Evolutionary conservation across 2,329 filamentous ascomycete genomes (phyloP), one percentile per base, ranked within the genome.

Genomic region (Verticillium nubilum): DNA sequence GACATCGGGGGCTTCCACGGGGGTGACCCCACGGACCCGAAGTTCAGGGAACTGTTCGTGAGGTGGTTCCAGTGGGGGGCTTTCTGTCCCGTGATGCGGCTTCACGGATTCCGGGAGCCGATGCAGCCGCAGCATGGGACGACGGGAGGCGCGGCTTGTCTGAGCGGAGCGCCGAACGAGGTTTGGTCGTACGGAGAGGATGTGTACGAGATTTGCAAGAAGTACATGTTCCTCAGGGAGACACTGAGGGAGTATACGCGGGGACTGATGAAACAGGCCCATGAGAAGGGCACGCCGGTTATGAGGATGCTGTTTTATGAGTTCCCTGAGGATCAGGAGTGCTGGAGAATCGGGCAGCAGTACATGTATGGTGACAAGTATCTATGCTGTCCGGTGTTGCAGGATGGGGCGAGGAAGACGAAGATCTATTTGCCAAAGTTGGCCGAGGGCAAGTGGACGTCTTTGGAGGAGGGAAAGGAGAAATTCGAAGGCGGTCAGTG

Each of bases 1-100:
- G 86, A 89, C 64, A 89, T 89, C 57, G 86, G 87, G 1, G 87
- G 87, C 0, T 89, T 90, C 66, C 86, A 89, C 65, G 86, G 86
- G 5, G 86, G 86, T 0, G 77, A 86, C 61, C 83, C 85, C 0
- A 69, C 74, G 1, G 79, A 86, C 54, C 70, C 74, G 1, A 74
- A 66, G 0, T 89, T 89, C 70, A 76, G 84, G 7, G 86, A 89
- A 66, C 72, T 89, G 0, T 84, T 89, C 60, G 80, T 85, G 1
- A 74, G 87, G 2, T 89, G 86, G 87, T 89, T 89, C 69, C 86
- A 89, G 65, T 89, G 86, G 85, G 86, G 82, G 0, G 74, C 85
- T 0, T 89, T 86, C 66, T 87, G 85, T 59, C 86, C 86, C 0
- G 86, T 89, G 1, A 86, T 90, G 80, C 74, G 87, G 2, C 75